Evolutionary conservation across 78 protist species (phyloP).

Genomic region (Chrysochromulina tobinii): DNA sequence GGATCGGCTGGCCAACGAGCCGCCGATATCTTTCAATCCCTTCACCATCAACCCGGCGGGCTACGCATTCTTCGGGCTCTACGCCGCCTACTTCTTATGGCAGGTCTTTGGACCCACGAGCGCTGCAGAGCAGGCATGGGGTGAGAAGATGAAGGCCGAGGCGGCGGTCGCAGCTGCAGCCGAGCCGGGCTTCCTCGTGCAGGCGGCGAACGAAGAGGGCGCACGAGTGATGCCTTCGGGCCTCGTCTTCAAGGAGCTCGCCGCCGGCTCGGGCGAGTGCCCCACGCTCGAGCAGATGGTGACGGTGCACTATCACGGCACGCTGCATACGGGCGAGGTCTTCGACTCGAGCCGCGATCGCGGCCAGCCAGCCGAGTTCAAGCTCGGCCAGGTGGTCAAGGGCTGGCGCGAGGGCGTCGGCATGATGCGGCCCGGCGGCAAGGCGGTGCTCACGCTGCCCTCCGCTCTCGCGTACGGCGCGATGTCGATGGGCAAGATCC

Average conservation of each 20-base stretch:
- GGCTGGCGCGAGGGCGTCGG: slow-evolving; percentile 23
- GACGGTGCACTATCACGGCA: slow-evolving; percentile 42
- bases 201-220: neutral
- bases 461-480: slow-evolving; percentile 36
- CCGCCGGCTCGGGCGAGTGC: neutral
- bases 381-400: neutral
- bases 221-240: neutral
- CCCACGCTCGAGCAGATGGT: neutral
- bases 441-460: slow-evolving; percentile 33
- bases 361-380: slow-evolving; percentile 21
- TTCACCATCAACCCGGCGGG: no score
- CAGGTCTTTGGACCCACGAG: no score
- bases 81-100: no score
- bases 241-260: neutral
- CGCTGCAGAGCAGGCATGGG: no score
- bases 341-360: slow-evolving; percentile 34
- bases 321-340: neutral
- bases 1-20: no score
- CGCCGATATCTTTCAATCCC: no score
- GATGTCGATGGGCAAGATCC: neutral
- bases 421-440: slow-evolving; percentile 29
- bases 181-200: neutral
- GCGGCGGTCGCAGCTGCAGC: neutral
- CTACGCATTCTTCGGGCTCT: no score
- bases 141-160: neutral